Percentiles rank a stretch among this genome's conserved stretches.
These are phyloP conservation scores for Ceratobasidium sp. DNA, from an alignment of 1,284 basidiomycete genomes.

Conservation along the genomic window DNA sequence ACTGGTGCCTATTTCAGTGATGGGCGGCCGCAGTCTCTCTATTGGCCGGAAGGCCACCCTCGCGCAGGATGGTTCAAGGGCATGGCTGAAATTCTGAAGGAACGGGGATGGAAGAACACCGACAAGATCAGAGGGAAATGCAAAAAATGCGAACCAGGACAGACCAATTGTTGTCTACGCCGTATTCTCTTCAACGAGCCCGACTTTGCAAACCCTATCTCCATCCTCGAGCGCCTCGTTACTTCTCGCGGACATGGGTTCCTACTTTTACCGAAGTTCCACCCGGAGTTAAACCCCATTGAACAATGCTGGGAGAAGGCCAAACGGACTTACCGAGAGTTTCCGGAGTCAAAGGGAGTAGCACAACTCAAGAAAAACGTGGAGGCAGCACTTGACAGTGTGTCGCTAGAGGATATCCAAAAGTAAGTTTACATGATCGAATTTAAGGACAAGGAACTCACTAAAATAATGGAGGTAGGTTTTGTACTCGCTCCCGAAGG, in stretches of 20 bases:
- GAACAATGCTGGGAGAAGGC: conserved; percentile 7
- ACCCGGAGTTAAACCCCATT: conserved; percentile 40
- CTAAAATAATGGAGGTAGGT: background rate
- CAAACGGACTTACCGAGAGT: background rate
- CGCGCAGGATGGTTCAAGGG: conserved; percentile 19
- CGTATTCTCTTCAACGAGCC: conserved; percentile 11
- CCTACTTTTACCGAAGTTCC: conserved; percentile 45
- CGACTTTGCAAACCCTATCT: conserved; percentile 38
- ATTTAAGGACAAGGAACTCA: background rate
- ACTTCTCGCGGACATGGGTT: background rate
- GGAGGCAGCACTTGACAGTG: background rate
- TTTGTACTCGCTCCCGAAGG: background rate
- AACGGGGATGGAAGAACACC: conserved; percentile 10
- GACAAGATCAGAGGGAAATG: conserved; percentile 8
- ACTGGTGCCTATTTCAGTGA: conserved; percentile 51
- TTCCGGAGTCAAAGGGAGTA: background rate
- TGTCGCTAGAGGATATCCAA: background rate
- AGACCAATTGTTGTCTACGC: conserved; percentile 33
- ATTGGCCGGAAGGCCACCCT: conserved; percentile 56
- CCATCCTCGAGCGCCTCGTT: conserved; percentile 21
- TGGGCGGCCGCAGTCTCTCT: conserved; percentile 57
- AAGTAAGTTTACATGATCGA: background rate
- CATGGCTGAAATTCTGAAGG: conserved; percentile 18
- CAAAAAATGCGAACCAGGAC: background rate
- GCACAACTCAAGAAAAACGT: background rate